phyloP scores from a whole-genome alignment of 1,284 basidiomycete species.

The Pseudomicrostroma phylloplanum region DNA sequence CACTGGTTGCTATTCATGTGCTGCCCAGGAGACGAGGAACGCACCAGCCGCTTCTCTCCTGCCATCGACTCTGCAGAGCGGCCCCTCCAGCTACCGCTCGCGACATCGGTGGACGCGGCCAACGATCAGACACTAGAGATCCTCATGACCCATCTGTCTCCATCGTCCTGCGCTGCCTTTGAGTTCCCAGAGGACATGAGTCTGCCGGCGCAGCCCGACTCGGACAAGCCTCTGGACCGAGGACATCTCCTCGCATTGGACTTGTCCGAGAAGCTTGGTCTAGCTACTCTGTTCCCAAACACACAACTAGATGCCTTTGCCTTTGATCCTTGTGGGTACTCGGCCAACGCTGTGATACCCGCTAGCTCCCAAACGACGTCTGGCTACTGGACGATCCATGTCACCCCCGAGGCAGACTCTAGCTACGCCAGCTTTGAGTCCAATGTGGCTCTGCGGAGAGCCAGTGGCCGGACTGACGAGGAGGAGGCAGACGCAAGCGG shows the following conservation, averaged over 20 bases:
- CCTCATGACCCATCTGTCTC: constrained; percentile 89
- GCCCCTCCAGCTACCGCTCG: constrained; percentile 26
- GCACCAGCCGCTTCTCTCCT: constrained; percentile 37
- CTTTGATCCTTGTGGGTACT: constrained; percentile 94
- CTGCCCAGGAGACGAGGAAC: constrained; percentile 24
- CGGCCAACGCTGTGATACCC: constrained; percentile 72
- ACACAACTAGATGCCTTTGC: constrained; percentile 87
- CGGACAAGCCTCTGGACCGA: constrained; percentile 20
- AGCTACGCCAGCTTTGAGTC: constrained; percentile 98
- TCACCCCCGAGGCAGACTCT: constrained; percentile 94
- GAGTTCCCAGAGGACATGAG: constrained; percentile 57
- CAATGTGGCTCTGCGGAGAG: constrained; percentile 70
- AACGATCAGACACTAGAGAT: constrained; percentile 93
- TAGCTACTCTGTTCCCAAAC: constrained; percentile 73
- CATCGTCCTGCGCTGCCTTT: constrained; percentile 70
- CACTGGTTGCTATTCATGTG: constrained; percentile 87
- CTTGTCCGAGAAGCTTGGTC: constrained; percentile 71
- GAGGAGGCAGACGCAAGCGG: background rate
- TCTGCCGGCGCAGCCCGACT: constrained; percentile 11
- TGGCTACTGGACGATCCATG: constrained; percentile 91
- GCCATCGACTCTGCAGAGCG: constrained; percentile 31
- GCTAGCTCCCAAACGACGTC: constrained; percentile 22
- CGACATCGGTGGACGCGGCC: constrained; percentile 12
- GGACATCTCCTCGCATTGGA: constrained; percentile 62
- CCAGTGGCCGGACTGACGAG: constrained; percentile 14